Base-by-base conservation (phyloP, 2,329 filamentous ascomycete species). In the Pseudogymnoascus sp. region DNA sequence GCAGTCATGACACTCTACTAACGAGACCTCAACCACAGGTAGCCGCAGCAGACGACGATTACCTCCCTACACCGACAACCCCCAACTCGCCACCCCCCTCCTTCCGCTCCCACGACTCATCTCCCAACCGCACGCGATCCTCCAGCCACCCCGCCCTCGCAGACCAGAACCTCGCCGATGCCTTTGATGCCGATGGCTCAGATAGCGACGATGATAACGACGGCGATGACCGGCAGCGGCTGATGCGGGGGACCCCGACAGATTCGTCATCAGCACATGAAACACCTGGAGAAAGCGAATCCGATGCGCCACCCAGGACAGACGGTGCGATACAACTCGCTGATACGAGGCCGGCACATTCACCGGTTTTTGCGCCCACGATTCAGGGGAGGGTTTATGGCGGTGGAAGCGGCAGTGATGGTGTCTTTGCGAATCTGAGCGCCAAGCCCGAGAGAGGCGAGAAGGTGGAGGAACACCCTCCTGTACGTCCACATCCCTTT, bases 361-460 rank as follows among this genome's bases (percentile, higher is more conserved):
- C 73, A 18, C 71, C 71, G 6, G 64, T 66, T 11, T 73, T 71
- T 66, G 61, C 64, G 5, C 67, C 63, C 14, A 36, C 42, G 31
- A 64, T 67, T 4, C 67, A 66, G 11, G 70, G 70, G 5, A 78
- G 84, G 66, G 82, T 89, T 1, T 86, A 91, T 66, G 89, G 91
- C 46, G 85, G 88, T 62, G 88, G 88, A 23, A 84, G 87, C n/a
- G 87, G 89, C 62, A 92, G 91, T 60, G 95, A 97, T 76, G 95
- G 95, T 66, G 95, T 99, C 25, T 99, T 96, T 78, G 95, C 93
- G 62, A 99, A 99, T 74, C 77, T 99, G 68, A 91, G 86, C 68
- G 95, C 95, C 12, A 93, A 96, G 74, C 93, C 93, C 0, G 91
- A 96, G 70, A 82, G 86, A 46, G 89, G 87, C 28, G 89, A 91